Evolutionary conservation across 106 monocot species (phyloP).

Genomic region (Dioscorea zingiberensis): DNA sequence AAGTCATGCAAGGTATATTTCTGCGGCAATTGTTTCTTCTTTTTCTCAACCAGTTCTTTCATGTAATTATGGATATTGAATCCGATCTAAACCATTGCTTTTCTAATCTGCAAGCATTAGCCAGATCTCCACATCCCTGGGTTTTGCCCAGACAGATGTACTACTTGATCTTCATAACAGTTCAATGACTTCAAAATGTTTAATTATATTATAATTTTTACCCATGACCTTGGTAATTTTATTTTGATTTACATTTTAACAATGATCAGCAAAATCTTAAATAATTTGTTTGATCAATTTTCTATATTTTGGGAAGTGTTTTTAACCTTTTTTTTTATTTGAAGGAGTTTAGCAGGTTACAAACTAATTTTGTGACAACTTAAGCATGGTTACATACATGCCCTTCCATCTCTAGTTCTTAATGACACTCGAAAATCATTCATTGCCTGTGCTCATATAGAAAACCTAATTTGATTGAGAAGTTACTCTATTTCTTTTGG

Average conservation of each 20-base stretch:
- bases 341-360: too few relatives aligned
- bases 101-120: background rate
- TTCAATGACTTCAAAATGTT: background rate
- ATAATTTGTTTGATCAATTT: too few relatives aligned
- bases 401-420: background rate
- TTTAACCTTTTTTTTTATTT: too few relatives aligned
- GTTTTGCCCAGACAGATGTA: background rate
- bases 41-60: background rate
- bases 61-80: background rate
- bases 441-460: background rate
- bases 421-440: too few relatives aligned
- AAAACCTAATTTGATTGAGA: background rate
- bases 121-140: background rate
- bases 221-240: too few relatives aligned
- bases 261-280: too few relatives aligned
- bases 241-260: too few relatives aligned
- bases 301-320: too few relatives aligned
- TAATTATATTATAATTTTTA: background rate
- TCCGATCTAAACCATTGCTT: background rate
- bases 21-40: too few relatives aligned
- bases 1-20: conserved; percentile 53
- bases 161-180: background rate
- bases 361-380: background rate
- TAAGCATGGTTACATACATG: background rate
- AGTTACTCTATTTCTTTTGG: background rate